Evolutionary conservation across 345 rosid genomes (phyloP), one percentile per base, ranked within the genome.

Genomic region (Clarkia xantiana): DNA sequence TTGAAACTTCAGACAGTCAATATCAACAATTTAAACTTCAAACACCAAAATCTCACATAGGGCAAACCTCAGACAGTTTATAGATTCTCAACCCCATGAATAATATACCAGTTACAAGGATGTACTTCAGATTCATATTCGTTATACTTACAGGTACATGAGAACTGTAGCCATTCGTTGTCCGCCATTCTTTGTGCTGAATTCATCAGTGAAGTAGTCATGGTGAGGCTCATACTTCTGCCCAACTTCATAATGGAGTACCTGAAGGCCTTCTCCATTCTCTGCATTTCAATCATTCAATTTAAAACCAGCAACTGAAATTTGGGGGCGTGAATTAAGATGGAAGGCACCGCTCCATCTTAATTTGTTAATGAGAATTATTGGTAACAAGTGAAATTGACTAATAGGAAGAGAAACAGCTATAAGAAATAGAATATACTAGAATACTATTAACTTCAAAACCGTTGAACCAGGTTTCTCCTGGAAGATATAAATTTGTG

Each of bases 261-360:
- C 60, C 69, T 90, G 95, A 64, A 86, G 91, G 53, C 97, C 95
- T 73, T 90, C 95, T 40, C 97, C 97, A 18, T 90, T 70, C 51
- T 86, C 95, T 90, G 86, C 36, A 29, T 29, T 29, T 29, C 36
- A 29, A 29, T 29, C 8, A 29, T 29, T 7, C 7, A 29, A 7
- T 29, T 29, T 29, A 29, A 29, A 29, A 29, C 4, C 36, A 29
- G 36, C 1, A 29, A 29, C 36, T 29, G 29, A 29, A 29, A 29
- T 29, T 20, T 34, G 42, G 53, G 4, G 38, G 16, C 19, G 1
- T 10, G 8, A 7, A 10, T 25, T 4, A 9, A 42, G 56, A 53
- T 40, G 43, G 43, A 20, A 40, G 38, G 23, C 25, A 18, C 19
- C 19, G 36, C 8, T 3, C 6, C 36, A 10, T 29, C n/a, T n/a